Percentiles rank a stretch among this genome's conserved stretches.
Evolutionary conservation across 768 basidiomycete genomes (phyloP).

Genomic region (Phylloporus sp.): DNA sequence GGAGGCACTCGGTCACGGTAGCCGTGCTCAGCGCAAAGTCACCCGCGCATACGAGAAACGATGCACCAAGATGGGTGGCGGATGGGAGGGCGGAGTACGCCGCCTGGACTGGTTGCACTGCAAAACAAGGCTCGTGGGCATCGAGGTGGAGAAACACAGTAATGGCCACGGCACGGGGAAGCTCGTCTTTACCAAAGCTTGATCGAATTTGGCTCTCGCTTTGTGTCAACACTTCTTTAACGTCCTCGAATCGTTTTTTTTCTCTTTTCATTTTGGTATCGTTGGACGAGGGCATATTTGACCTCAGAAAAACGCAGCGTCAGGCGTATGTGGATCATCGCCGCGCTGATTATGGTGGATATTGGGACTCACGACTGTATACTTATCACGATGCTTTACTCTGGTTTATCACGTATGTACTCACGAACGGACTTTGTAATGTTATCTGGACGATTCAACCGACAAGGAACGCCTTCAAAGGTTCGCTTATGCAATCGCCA

Average conservation of each 20-base stretch:
- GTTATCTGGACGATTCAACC: conserved; percentile 2
- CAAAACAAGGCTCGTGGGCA: conserved; percentile 54
- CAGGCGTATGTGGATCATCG: conserved; percentile 14
- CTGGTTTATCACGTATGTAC: conserved; percentile 14
- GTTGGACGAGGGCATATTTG: background rate
- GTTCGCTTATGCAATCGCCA: too few species aligned
- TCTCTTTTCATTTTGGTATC: conserved; percentile 1
- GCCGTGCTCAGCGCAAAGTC: conserved; percentile 53
- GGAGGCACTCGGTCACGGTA: conserved; percentile 52
- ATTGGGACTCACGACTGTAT: conserved; percentile 19
- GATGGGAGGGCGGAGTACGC: conserved; percentile 66
- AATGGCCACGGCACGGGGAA: conserved; percentile 39
- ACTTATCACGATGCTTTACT: conserved; percentile 10
- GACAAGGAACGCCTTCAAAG: background rate
- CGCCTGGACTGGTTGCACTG: conserved; percentile 62
- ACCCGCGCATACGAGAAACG: conserved; percentile 59
- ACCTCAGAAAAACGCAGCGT: background rate
- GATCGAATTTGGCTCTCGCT: conserved; percentile 8
- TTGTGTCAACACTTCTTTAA: conserved; percentile 5
- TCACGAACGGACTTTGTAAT: conserved; percentile 18
- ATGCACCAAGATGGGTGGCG: conserved; percentile 57
- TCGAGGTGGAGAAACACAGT: conserved; percentile 50
- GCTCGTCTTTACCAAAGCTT: conserved; percentile 44
- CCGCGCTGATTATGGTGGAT: conserved; percentile 9
- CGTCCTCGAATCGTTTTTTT: background rate